These are phyloP conservation scores for Baorangia bicolor DNA, from an alignment of 768 basidiomycete genomes.

Conservation along the genomic window DNA sequence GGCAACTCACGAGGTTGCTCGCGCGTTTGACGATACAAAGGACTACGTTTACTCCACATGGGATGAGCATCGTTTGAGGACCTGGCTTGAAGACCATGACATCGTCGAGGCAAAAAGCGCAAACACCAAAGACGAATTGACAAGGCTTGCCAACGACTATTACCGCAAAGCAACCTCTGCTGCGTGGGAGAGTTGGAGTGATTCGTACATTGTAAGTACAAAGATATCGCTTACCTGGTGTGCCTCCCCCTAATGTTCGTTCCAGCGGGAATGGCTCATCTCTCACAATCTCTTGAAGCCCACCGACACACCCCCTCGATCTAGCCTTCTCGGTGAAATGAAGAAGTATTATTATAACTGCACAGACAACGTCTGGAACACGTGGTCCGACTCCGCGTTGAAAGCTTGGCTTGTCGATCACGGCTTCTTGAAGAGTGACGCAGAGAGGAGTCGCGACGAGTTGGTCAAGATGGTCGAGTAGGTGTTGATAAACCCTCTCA, in stretches of 20 bases:
- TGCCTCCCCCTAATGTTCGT: not conserved
- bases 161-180: conserved; percentile 64
- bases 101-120: conserved; percentile 59
- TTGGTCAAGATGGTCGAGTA: conserved; percentile 70
- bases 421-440: conserved; percentile 68
- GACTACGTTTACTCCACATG: conserved; percentile 91
- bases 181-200: conserved; percentile 84
- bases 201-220: conserved; percentile 68
- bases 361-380: conserved; percentile 52
- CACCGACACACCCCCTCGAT: conserved; percentile 49
- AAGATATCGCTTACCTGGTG: not conserved
- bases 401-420: conserved; percentile 79
- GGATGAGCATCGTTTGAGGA: conserved; percentile 74
- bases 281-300: conserved; percentile 71
- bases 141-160: conserved; percentile 63
- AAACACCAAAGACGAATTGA: conserved; percentile 60
- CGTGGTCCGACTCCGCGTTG: conserved; percentile 80
- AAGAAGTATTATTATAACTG: conserved; percentile 71
- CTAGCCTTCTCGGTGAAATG: conserved; percentile 66
- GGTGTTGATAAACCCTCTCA: conserved; percentile 18
- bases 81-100: conserved; percentile 74
- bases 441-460: conserved; percentile 68
- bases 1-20: conserved; percentile 50
- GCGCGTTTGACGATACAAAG: conserved; percentile 65
- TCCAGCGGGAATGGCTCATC: conserved; percentile 80